Conservation (phyloP, 2,329 filamentous ascomycete species). For the Spiromastix sp. region DNA sequence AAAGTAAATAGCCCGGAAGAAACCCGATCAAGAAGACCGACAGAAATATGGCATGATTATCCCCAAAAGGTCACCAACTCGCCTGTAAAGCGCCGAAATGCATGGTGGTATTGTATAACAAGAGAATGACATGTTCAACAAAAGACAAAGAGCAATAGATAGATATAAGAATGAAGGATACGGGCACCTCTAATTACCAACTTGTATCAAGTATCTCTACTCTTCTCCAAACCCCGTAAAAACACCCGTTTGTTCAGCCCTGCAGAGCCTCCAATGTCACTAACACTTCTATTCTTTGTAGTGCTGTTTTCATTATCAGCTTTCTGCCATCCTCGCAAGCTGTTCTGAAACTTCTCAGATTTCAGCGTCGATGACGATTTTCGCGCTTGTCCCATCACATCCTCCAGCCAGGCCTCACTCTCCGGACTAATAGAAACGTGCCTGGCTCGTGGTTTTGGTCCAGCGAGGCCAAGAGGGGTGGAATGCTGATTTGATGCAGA, state of each 20-base stretch:
- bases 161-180: no score
- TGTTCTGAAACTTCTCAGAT: constrained; percentile 12
- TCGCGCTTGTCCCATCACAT: constrained; percentile 35
- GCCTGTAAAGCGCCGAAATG: no score
- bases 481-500: constrained; percentile 16
- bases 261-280: constrained; percentile 27
- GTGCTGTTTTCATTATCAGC: constrained; percentile 2
- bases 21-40: no score
- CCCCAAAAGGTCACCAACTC: no score
- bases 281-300: constrained; percentile 20
- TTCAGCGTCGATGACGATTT: constrained; percentile 25
- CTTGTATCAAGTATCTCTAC: neutral
- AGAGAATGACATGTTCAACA: no score
- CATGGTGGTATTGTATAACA: no score
- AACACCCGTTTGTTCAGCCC: constrained; percentile 29
- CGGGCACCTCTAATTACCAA: no score
- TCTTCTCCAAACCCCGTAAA: constrained; percentile 23
- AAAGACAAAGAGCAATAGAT: no score
- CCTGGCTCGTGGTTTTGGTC: constrained; percentile 31
- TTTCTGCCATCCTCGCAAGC: constrained; percentile 1
- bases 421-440: constrained; percentile 33
- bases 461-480: constrained; percentile 35
- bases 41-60: no score
- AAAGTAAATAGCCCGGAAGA: no score
- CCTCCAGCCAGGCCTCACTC: constrained; percentile 39